Evolutionary conservation across 2,329 filamentous ascomycete species (phyloP), one percentile per base, ranked within the genome.

Genomic region (Phaeophleospora eucalypticola): DNA sequence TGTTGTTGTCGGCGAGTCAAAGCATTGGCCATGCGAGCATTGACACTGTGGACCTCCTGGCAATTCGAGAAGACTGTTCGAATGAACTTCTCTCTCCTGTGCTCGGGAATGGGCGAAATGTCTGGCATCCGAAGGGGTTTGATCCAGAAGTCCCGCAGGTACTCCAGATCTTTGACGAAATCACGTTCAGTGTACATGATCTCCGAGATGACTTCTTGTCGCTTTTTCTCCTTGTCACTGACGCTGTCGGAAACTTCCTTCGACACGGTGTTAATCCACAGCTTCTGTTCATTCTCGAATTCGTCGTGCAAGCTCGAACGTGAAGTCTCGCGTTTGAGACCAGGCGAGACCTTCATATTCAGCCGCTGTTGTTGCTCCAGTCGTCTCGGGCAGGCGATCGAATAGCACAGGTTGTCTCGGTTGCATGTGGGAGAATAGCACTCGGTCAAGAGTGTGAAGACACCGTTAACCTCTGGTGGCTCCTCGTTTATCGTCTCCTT

Each of bases 401-500:
- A 97, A 70, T 98, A 98, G 69, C 93, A 98, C 17, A 98, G 77
- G 58, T 91, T 88, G 67, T 98, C 93, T 53, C 89, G 80, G 3
- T 90, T 98, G 67, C 93, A 98, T 1, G 93, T 98, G 7, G 93
- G 93, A 36, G 91, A 97, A 68, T 98, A 98, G 66, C 93, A 98
- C 69, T 98, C 93, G 0, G 91, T 95, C 43, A 98, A 76, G 36
- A 98, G 76, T 2, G 95, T 95, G 64, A 98, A 98, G 4, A 98
- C 91, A 57, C 93, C 93, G 65, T 98, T 94, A 52, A 98, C 91
- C 48, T 84, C 81, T 36, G 85, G 84, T 44, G 87, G 80, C 57
- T 89, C 85, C 59, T 97, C 91, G 71, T 90, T 85, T 67, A 97
- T 77, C 2, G 85, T 94, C 71, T 97, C 91, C 58, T 87, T 83